phyloP scores from a whole-genome alignment of 768 basidiomycete species.

The Polyporus arcularius region DNA sequence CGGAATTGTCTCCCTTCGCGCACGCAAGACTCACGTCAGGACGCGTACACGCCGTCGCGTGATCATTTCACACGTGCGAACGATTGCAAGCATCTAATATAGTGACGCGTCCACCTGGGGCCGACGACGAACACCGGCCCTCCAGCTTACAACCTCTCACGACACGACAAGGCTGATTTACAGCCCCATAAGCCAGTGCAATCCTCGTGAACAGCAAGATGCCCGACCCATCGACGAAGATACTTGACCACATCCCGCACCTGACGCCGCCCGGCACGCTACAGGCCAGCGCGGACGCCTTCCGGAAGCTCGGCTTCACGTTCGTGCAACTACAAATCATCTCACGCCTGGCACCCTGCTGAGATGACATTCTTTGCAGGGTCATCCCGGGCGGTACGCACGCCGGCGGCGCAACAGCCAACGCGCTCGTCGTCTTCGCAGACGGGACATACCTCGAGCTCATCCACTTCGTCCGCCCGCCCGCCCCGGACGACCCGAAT shows the following conservation, averaged over 20 bases:
- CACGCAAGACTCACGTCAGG: not conserved
- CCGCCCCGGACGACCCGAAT: constrained; percentile 46
- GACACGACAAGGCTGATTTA: no score
- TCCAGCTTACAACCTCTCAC: not conserved
- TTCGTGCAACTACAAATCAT: not conserved
- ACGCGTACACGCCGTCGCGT: not conserved
- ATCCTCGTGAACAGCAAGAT: not conserved
- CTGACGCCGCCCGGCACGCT: constrained; percentile 67
- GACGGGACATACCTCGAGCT: constrained; percentile 71
- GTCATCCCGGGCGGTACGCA: constrained; percentile 70
- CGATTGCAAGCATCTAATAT: not conserved
- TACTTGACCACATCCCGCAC: constrained; percentile 71
- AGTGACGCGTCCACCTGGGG: not conserved
- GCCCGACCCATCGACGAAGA: constrained; percentile 37
- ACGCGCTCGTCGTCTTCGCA: constrained; percentile 61
- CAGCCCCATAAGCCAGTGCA: no score
- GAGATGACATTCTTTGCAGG: constrained; percentile 35
- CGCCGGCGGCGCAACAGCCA: constrained; percentile 60
- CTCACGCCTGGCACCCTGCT: not conserved
- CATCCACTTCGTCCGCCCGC: constrained; percentile 62
- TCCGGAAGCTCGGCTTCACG: constrained; percentile 67
- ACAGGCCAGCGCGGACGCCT: constrained; percentile 49
- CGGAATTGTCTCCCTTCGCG: not conserved
- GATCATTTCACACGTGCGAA: no score
- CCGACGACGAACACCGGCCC: not conserved